Percentiles rank a stretch among this genome's conserved stretches.
Conservation (phyloP, 148 eudicot genomes). For the Cornus florida region DNA sequence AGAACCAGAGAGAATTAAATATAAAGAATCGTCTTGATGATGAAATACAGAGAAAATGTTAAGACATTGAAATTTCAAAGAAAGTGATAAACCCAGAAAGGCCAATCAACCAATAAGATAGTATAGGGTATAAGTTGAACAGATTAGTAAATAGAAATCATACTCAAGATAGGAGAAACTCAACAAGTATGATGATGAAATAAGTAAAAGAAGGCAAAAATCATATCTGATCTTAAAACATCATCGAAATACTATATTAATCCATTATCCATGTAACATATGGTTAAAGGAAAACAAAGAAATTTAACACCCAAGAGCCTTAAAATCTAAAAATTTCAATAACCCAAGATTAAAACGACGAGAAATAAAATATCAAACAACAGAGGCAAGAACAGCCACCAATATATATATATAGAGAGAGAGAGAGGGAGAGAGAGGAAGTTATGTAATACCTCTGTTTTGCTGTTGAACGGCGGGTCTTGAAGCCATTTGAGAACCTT, state of each 20-base stretch:
- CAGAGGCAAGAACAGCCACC: background rate
- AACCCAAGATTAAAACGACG: background rate
- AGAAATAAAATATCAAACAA: background rate
- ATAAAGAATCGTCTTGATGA: background rate
- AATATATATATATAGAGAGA: background rate
- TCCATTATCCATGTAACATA: background rate
- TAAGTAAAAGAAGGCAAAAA: background rate
- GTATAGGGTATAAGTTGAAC: no score
- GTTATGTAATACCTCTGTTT: slow-evolving; percentile 29
- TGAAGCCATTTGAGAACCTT: slow-evolving; percentile 43
- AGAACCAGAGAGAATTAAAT: background rate
- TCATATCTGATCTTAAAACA: background rate
- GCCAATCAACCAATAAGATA: no score
- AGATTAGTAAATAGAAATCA: no score
- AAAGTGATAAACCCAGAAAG: no score
- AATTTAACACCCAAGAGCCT: background rate
- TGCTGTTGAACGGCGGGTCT: slow-evolving; percentile 41
- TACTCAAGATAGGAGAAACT: background rate
- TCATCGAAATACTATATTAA: background rate
- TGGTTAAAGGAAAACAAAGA: background rate
- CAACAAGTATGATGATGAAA: no score
- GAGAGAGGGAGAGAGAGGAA: background rate
- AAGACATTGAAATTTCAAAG: background rate
- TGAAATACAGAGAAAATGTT: background rate
- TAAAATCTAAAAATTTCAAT: background rate